A percentile compares a stretch with the other conserved stretches of the same genome.
phyloP scores from a whole-genome alignment of 140 eudicot genomes.

The Erigeron philadelphicus region DNA sequence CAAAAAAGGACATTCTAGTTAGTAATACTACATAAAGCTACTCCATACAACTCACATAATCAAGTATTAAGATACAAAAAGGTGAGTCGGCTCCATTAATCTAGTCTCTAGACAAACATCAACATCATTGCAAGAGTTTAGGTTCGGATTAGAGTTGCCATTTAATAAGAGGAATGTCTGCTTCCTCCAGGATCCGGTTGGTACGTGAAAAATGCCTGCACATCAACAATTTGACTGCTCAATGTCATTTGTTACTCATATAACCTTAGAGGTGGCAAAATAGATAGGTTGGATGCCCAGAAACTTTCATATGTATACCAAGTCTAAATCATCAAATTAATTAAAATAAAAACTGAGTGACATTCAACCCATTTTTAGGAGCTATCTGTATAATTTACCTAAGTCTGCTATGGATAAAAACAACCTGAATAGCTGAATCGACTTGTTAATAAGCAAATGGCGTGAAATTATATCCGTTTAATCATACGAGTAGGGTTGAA shows the following conservation, averaged over 20 bases:
- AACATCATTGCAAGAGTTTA: background rate
- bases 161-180: slow-evolving; percentile 29
- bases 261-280: background rate
- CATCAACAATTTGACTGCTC: slow-evolving; percentile 18
- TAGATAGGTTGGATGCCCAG: background rate
- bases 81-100: slow-evolving; percentile 1
- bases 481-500: background rate
- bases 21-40: background rate
- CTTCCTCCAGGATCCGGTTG: slow-evolving; percentile 37
- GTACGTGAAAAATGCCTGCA: slow-evolving; percentile 45
- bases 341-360: background rate
- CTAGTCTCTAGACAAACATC: background rate
- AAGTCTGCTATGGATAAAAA: background rate
- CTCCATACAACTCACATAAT: background rate
- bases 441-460: background rate
- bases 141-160: slow-evolving; percentile 37
- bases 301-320: background rate
- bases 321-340: too few species aligned
- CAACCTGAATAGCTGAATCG: background rate
- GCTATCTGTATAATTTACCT: too few species aligned
- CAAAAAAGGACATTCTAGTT: slow-evolving; percentile 9
- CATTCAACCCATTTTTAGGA: background rate
- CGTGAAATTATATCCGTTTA: background rate
- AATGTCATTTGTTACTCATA: background rate
- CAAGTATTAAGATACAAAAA: slow-evolving; percentile 14